A percentile compares a stretch with the other conserved stretches of the same genome.
Conservation (phyloP, 2,329 filamentous ascomycete species). For the Microcyclosporella mali region DNA sequence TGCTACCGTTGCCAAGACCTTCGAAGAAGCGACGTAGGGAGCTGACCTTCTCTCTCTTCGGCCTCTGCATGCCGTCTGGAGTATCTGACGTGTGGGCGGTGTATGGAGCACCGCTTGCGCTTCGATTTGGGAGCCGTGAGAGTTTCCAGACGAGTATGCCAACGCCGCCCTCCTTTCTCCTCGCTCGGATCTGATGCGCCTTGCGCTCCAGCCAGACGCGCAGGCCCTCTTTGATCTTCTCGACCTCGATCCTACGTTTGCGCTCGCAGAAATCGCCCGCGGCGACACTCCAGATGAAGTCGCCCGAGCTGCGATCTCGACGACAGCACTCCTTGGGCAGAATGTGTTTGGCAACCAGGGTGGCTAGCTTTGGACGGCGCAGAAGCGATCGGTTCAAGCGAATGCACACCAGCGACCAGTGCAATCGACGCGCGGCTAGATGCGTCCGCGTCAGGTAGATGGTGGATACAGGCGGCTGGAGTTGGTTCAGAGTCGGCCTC, state of each 20-base stretch:
- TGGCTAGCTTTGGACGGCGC: constrained; percentile 53
- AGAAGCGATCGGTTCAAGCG: constrained; percentile 57
- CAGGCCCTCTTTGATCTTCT: constrained; percentile 61
- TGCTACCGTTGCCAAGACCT: constrained; percentile 5
- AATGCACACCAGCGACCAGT: constrained; percentile 59
- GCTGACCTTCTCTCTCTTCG: constrained; percentile 35
- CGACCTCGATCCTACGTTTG: constrained; percentile 58
- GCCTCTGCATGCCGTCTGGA: constrained; percentile 8
- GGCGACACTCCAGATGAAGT: constrained; percentile 43
- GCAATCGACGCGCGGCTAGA: constrained; percentile 57
- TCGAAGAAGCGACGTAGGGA: constrained; percentile 54
- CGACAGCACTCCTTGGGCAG: constrained; percentile 56
- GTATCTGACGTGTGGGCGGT: constrained; percentile 1
- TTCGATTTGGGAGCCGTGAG: constrained; percentile 37
- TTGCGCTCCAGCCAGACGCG: constrained; percentile 55
- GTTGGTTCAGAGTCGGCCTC: constrained; percentile 53
- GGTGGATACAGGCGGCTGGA: constrained; percentile 56
- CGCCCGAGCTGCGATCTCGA: constrained; percentile 28
- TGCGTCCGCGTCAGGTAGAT: constrained; percentile 64
- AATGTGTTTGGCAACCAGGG: constrained; percentile 58
- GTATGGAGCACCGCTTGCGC: constrained; percentile 28
- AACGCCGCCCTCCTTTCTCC: constrained; percentile 32
- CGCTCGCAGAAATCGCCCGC: constrained; percentile 55
- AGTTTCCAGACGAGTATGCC: constrained; percentile 40
- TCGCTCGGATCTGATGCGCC: constrained; percentile 31